These are phyloP conservation scores for Vicia sativa DNA, from an alignment of 306 rosid genomes.

Conservation along the genomic window DNA sequence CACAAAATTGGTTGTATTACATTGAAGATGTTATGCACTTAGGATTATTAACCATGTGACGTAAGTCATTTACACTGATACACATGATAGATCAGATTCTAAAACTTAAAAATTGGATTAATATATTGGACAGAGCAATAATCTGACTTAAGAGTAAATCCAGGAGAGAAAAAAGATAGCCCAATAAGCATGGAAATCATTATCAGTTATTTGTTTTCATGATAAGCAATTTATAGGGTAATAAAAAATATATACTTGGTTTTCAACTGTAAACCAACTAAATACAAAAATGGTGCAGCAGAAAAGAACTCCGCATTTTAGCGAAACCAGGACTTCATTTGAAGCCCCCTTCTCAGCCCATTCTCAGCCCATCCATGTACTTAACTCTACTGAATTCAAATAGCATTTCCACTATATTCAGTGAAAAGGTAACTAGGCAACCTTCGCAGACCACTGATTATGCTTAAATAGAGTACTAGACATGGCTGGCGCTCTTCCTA, in stretches of 20 bases:
- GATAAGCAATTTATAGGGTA: slow-evolving; percentile 28
- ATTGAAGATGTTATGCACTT: neutral
- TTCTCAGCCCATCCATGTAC: neutral
- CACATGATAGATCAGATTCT: neutral
- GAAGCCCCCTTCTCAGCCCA: neutral
- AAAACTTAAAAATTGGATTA: slow-evolving; percentile 10
- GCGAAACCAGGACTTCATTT: slow-evolving; percentile 16
- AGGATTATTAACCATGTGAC: slow-evolving; percentile 20
- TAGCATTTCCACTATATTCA: slow-evolving; percentile 22
- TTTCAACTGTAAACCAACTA: slow-evolving; percentile 13
- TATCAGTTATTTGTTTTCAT: slow-evolving; percentile 13
- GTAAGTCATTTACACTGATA: no score
- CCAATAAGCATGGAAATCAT: slow-evolving; percentile 16
- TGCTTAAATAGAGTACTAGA: slow-evolving; percentile 22
- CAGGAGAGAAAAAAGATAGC: slow-evolving; percentile 28
- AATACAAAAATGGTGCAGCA: slow-evolving; percentile 24
- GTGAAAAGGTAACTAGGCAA: neutral
- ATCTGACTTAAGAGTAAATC: neutral
- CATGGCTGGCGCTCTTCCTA: neutral
- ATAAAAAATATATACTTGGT: neutral
- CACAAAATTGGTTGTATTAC: slow-evolving; percentile 25
- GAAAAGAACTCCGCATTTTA: slow-evolving; percentile 27
- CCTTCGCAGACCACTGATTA: slow-evolving; percentile 19
- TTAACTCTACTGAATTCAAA: slow-evolving; percentile 16
- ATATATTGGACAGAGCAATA: slow-evolving; percentile 19